Conservation (phyloP, 306 rosid genomes). For the Castanea sativa region DNA sequence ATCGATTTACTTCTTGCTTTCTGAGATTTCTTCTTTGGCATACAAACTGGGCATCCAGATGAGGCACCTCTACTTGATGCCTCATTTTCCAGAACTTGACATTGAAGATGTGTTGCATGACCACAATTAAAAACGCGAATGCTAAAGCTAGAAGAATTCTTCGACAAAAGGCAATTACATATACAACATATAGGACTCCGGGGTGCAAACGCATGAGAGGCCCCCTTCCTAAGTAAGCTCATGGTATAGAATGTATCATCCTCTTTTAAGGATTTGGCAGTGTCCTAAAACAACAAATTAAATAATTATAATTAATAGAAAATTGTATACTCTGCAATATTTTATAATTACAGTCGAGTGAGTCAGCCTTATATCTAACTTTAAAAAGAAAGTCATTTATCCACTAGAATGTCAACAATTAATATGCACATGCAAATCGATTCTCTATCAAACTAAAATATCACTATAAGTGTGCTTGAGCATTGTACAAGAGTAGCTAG, state of each 20-base stretch:
- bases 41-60: slow-evolving; percentile 83
- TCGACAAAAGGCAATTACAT: slow-evolving; percentile 64
- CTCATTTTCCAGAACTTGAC: slow-evolving; percentile 68
- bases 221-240: slow-evolving; percentile 91
- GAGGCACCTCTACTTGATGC: slow-evolving; percentile 43
- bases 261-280: slow-evolving; percentile 92
- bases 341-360: background rate
- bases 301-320: background rate
- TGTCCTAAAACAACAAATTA: slow-evolving; percentile 47
- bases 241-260: slow-evolving; percentile 91
- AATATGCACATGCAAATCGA: background rate
- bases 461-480: background rate
- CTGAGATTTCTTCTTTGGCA: slow-evolving; percentile 64
- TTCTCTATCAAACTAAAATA: background rate
- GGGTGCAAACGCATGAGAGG: slow-evolving; percentile 91
- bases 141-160: slow-evolving; percentile 58
- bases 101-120: slow-evolving; percentile 86
- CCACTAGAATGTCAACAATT: background rate
- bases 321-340: slow-evolving; percentile 6
- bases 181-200: slow-evolving; percentile 63
- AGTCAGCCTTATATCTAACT: background rate
- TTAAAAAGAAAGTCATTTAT: background rate
- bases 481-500: background rate
- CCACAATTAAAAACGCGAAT: slow-evolving; percentile 88
- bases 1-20: slow-evolving; percentile 65